Evolutionary conservation across 2,329 filamentous ascomycete species (phyloP).

Genomic region (Lachnellula willkommii): DNA sequence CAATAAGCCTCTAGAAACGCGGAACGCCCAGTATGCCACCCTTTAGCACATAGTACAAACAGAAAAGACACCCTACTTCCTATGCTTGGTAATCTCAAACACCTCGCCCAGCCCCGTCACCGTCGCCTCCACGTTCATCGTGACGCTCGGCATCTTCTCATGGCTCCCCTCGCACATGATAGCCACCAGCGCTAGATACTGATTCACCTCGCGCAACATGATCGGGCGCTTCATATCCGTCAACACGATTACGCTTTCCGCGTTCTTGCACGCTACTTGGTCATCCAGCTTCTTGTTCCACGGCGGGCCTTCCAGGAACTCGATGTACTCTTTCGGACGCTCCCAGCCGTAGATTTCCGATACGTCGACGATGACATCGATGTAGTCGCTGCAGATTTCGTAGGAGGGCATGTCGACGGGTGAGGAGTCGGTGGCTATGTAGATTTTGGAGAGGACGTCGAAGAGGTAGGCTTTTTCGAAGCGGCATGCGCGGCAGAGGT

Average conservation of each 20-base stretch:
- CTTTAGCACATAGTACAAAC: neutral
- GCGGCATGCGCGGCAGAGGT: conserved; percentile 84
- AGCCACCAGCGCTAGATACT: conserved; percentile 74
- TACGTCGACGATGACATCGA: conserved; percentile 96
- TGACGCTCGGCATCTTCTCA: conserved; percentile 77
- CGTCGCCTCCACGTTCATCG: conserved; percentile 80
- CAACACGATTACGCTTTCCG: conserved; percentile 63
- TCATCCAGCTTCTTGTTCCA: conserved; percentile 59
- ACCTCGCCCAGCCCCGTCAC: conserved; percentile 75
- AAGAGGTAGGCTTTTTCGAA: conserved; percentile 99
- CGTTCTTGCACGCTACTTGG: conserved; percentile 59
- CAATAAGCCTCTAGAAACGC: neutral
- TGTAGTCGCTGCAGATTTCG: conserved; percentile 97
- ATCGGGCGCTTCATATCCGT: conserved; percentile 58
- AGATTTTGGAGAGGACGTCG: conserved; percentile 96
- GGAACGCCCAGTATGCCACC: neutral
- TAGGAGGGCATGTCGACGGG: conserved; percentile 94
- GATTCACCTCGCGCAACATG: conserved; percentile 64
- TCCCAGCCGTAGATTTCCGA: conserved; percentile 89
- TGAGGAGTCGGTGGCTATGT: conserved; percentile 91
- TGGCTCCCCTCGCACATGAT: conserved; percentile 83
- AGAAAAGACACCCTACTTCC: conserved; percentile 18
- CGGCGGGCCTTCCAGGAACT: conserved; percentile 52
- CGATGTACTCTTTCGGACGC: conserved; percentile 49
- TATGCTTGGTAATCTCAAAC: conserved; percentile 65